phyloP scores from a whole-genome alignment of 1,139 yeast species.

The Pichia sp. region DNA sequence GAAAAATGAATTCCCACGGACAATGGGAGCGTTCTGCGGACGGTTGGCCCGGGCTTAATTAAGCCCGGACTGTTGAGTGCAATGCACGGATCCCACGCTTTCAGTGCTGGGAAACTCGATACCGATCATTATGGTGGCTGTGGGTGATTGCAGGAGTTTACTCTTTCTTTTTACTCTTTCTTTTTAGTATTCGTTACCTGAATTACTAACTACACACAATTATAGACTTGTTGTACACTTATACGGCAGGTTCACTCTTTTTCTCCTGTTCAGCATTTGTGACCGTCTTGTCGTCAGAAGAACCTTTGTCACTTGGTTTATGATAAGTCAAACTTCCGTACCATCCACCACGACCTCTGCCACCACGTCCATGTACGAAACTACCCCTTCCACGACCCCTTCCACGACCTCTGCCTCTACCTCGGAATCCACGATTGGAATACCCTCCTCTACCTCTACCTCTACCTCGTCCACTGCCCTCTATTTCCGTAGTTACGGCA shows the following conservation, averaged over 20 bases:
- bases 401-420: neutral
- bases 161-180: conserved; percentile 5
- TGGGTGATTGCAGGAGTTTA: conserved; percentile 15
- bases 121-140: conserved; percentile 60
- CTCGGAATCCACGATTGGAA: conserved; percentile 1
- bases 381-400: conserved; percentile 5
- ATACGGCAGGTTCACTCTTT: too few relatives aligned
- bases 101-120: conserved; percentile 57
- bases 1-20: conserved; percentile 21
- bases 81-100: conserved; percentile 53
- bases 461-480: conserved; percentile 3
- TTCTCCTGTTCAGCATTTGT: too few relatives aligned
- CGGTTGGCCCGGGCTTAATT: conserved; percentile 45
- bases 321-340: conserved; percentile 7
- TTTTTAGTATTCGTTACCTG: too few relatives aligned
- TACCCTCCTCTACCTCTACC: conserved; percentile 3
- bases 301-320: conserved; percentile 5
- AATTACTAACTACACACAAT: too few relatives aligned
- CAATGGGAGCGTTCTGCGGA: conserved; percentile 70
- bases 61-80: conserved; percentile 55
- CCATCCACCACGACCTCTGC: conserved; percentile 1
- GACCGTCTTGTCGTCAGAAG: too few relatives aligned
- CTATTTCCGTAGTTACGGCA: conserved; percentile 2
- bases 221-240: neutral
- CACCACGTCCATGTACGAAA: conserved; percentile 1